Evolutionary conservation across 78 protist species (phyloP), one percentile per base, ranked within the genome.

Genomic region (Pigoraptor vietnamica): DNA sequence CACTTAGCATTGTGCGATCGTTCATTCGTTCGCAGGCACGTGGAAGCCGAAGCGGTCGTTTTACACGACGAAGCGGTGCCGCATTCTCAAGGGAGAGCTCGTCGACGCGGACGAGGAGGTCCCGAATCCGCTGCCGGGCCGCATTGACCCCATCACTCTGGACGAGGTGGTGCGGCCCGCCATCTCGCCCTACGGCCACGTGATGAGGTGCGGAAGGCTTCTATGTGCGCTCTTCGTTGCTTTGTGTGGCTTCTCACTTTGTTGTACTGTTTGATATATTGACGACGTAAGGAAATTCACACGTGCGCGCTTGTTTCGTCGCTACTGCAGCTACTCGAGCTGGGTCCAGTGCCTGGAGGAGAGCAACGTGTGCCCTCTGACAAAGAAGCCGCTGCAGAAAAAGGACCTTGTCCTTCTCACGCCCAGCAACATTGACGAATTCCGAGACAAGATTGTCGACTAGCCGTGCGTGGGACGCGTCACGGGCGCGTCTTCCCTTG

Each of bases 101-200:
- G 37, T 33, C 56, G 92, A 90, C 48, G 88, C 9, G 34, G 92
- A 81, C 37, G 29, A 33, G 83, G 84, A 23, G 34, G 2, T 2
- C 88, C 24, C 36, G 1, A 92, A 94, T 29, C 94, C 94, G 24
- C 88, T 94, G 90, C 96, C 96, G 23, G 96, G 92, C 35, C 23
- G 87, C 82, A 2, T 90, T n/a, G 96, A 94, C 36, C 93, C 90
- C 19, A 87, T 94, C 81, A 94, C 94, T 0, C 87, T 92, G 56
- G 93, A 67, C 14, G 90, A 67, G 37, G 94, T 94, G 2, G 89
- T 81, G 38, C 0, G 0, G 90, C 96, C 96, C 0, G 92, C 96
- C 39, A 89, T 94, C 14, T 94, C 96, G 55, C 96, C 96, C 24
- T 56, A 19, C 36, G 96, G 96, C 0, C 93, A 92, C 81, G 96